phyloP scores from a whole-genome alignment of 352 stramenopile genomes.

The Pythium pyrilobum region DNA sequence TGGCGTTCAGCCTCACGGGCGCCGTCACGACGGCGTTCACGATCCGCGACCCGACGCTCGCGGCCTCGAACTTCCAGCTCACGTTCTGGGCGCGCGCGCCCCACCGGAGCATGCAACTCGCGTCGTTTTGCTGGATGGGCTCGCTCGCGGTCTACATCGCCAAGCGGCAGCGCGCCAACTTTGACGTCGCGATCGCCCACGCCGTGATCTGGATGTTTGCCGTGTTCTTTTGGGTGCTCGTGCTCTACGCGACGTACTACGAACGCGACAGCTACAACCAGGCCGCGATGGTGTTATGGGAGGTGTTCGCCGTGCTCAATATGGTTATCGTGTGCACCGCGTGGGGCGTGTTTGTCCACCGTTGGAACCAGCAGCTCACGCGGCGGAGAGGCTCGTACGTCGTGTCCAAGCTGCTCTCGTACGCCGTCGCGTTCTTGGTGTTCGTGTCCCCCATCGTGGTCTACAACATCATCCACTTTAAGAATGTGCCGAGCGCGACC shows the following conservation, averaged over 20 bases:
- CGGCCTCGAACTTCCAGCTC: conserved; percentile 39
- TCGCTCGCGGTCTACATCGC: conserved; percentile 74
- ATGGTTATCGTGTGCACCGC: conserved; percentile 55
- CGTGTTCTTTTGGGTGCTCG: conserved; percentile 70
- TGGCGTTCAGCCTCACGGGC: conserved; percentile 63
- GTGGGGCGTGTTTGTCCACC: conserved; percentile 51
- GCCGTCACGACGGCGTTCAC: conserved; percentile 47
- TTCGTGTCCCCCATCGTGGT: conserved; percentile 72
- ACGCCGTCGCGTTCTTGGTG: conserved; percentile 68
- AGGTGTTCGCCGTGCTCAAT: conserved; percentile 46
- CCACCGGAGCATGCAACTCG: conserved; percentile 73
- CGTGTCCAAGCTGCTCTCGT: conserved; percentile 72
- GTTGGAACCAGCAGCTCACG: conserved; percentile 33
- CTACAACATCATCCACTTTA: conserved; percentile 45
- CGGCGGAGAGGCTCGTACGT: conserved; percentile 52
- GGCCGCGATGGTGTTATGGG: conserved; percentile 70
- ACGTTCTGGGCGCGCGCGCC: conserved; percentile 65
- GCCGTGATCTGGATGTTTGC: conserved; percentile 74
- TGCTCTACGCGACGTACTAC: conserved; percentile 69
- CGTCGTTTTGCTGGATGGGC: conserved; percentile 77
- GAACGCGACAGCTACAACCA: conserved; percentile 30
- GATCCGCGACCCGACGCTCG: conserved; percentile 29
- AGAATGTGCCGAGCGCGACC: conserved; percentile 16
- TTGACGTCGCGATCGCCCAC: conserved; percentile 73
- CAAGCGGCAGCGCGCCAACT: conserved; percentile 36